Evolutionary conservation across 768 basidiomycete species (phyloP).

Genomic region (Suillus hirtellus): DNA sequence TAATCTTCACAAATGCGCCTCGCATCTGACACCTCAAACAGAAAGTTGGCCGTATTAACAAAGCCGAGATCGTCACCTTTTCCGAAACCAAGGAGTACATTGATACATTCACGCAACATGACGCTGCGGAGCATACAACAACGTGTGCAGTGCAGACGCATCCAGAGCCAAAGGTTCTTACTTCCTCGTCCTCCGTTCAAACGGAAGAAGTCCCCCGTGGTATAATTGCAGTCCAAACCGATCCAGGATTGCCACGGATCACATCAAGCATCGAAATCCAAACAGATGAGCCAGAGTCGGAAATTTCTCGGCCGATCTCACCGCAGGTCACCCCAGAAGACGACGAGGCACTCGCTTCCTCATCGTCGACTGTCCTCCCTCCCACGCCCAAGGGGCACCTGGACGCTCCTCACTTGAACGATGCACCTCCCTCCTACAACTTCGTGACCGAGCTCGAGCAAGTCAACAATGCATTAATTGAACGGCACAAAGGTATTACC

Average conservation of each 20-base stretch:
- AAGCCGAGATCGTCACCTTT: conserved; percentile 41
- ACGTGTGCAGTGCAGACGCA: conserved; percentile 61
- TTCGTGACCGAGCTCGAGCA: conserved; percentile 50
- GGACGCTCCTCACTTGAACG: conserved; percentile 32
- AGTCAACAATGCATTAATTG: conserved; percentile 58
- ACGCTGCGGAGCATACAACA: conserved; percentile 51
- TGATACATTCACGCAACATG: conserved; percentile 73
- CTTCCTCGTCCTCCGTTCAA: conserved; percentile 53
- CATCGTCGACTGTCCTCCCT: conserved; percentile 71
- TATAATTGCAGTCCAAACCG: conserved; percentile 41
- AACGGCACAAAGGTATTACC: conserved; percentile 66
- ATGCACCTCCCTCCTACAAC: conserved; percentile 76
- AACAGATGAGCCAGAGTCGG: conserved; percentile 42
- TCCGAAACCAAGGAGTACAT: conserved; percentile 76
- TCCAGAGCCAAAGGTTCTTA: conserved; percentile 49
- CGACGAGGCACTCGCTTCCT: conserved; percentile 65
- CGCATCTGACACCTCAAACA: conserved; percentile 27
- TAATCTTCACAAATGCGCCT: conserved; percentile 12
- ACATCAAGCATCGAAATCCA: conserved; percentile 63
- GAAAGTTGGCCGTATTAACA: conserved; percentile 69
- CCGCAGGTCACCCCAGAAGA: conserved; percentile 34
- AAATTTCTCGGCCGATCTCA: conserved; percentile 45
- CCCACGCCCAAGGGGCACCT: conserved; percentile 61
- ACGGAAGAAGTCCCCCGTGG: conserved; percentile 41
- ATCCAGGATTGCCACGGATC: conserved; percentile 33